Percentiles rank a stretch among this genome's conserved stretches.
Conservation (phyloP, 257 asterid species). For the Solanum sitiens region DNA sequence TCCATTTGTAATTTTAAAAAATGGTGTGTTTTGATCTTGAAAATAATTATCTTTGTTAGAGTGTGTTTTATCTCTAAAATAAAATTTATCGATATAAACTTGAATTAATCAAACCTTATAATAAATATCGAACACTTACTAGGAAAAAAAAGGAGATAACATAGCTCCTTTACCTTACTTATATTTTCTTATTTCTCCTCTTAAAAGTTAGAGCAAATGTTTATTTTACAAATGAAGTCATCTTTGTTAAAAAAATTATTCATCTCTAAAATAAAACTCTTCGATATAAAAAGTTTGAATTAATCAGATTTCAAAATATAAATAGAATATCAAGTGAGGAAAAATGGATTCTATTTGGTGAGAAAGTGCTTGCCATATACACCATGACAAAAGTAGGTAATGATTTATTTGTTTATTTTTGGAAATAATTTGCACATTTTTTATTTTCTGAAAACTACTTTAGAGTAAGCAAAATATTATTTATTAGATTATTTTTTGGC, state of each 20-base stretch:
- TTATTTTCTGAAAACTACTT: neutral
- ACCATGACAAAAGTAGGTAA: neutral
- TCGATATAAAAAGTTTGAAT: fast-evolving
- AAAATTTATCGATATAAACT: fast-evolving
- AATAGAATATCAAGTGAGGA: fast-evolving
- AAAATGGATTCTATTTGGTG: neutral
- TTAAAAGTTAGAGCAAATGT: neutral
- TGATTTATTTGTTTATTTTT: neutral
- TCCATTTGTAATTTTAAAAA: neutral
- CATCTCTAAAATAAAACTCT: neutral
- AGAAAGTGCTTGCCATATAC: neutral
- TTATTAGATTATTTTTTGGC: neutral
- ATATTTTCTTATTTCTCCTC: neutral
- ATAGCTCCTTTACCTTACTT: neutral
- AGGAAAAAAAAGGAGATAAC: neutral
- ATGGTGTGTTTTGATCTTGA: fast-evolving
- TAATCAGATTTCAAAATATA: neutral
- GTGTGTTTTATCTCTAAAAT: neutral
- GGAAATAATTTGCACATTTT: neutral
- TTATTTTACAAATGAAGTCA: neutral
- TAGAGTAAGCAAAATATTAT: neutral
- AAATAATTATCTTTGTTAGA: neutral
- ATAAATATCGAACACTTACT: neutral
- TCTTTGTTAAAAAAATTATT: neutral
- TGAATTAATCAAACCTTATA: neutral